Percentiles rank a stretch among this genome's conserved stretches.
phyloP scores from a whole-genome alignment of 1,284 basidiomycete genomes.

The Fomitopsis palustris region DNA sequence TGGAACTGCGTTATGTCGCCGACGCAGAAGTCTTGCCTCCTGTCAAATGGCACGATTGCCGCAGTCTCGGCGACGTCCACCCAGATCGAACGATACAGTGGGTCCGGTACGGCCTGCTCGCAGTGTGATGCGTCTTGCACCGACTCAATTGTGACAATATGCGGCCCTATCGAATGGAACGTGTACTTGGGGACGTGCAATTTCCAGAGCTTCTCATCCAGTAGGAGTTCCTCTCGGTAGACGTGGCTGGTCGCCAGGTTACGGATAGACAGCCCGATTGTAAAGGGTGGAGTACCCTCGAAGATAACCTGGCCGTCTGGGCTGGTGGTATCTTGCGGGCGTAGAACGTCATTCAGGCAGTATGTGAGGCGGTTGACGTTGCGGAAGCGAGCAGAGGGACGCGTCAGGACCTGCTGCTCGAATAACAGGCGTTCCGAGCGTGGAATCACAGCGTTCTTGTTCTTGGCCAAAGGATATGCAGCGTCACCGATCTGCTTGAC shows the following conservation, averaged over 20 bases:
- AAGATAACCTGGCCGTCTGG: constrained; percentile 60
- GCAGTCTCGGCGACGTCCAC: constrained; percentile 94
- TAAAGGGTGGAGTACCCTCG: constrained; percentile 88
- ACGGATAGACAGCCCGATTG: constrained; percentile 71
- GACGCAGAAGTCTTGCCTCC: constrained; percentile 82
- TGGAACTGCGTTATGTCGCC: constrained; percentile 91
- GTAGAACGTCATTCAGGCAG: constrained; percentile 72
- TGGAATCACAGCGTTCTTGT: constrained; percentile 57
- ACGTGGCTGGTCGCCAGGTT: constrained; percentile 68
- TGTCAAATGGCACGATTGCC: constrained; percentile 82
- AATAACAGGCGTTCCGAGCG: constrained; percentile 66
- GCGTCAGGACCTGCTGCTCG: constrained; percentile 78
- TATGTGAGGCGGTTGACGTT: constrained; percentile 65
- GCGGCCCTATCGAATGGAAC: constrained; percentile 77
- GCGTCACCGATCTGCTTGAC: constrained; percentile 87
- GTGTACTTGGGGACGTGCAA: constrained; percentile 70
- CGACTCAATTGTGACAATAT: constrained; percentile 75
- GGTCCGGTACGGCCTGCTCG: constrained; percentile 65
- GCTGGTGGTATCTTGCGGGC: constrained; percentile 46
- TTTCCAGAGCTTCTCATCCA: constrained; percentile 68
- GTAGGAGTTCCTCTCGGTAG: constrained; percentile 54
- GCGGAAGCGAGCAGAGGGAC: constrained; percentile 77
- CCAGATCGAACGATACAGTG: constrained; percentile 63
- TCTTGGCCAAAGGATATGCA: constrained; percentile 74
- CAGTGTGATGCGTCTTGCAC: constrained; percentile 80